phyloP scores from a whole-genome alignment of 1,139 yeast species.

The Suhomyces maxii region DNA sequence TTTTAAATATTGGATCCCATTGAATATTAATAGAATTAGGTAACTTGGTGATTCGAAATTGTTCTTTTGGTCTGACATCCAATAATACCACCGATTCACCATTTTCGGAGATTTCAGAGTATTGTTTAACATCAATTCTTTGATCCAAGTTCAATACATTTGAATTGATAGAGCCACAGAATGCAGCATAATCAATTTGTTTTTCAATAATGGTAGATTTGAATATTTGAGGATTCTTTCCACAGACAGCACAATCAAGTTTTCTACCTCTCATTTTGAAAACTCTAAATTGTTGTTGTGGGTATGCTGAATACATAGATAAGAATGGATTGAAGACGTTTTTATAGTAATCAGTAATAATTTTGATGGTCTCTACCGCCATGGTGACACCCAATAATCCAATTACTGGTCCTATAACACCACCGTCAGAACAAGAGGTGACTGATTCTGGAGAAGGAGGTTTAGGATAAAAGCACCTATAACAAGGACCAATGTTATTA shows the following conservation, averaged over 20 bases:
- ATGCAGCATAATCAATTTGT: slow-evolving; percentile 59
- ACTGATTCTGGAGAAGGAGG: slow-evolving; percentile 89
- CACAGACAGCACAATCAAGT: slow-evolving; percentile 63
- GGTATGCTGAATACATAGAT: slow-evolving; percentile 70
- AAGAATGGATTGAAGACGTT: slow-evolving; percentile 65
- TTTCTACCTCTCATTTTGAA: slow-evolving; percentile 81
- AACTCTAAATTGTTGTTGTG: slow-evolving; percentile 65
- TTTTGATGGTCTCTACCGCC: slow-evolving; percentile 84
- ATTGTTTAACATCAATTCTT: slow-evolving; percentile 54
- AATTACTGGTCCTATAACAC: slow-evolving; percentile 93
- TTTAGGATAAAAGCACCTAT: slow-evolving; percentile 85
- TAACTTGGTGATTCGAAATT: slow-evolving; percentile 65
- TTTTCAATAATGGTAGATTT: slow-evolving; percentile 45
- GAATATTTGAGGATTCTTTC: slow-evolving; percentile 51
- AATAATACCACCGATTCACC: slow-evolving; percentile 27
- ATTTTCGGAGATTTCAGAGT: slow-evolving; percentile 20
- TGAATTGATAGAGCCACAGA: slow-evolving; percentile 67
- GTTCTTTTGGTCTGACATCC: slow-evolving; percentile 84
- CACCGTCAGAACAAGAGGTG: slow-evolving; percentile 89
- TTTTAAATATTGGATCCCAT: slow-evolving; percentile 47
- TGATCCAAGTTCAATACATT: slow-evolving; percentile 39
- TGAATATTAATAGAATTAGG: slow-evolving; percentile 66
- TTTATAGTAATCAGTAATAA: slow-evolving; percentile 59
- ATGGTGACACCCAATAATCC: slow-evolving; percentile 88
- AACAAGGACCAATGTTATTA: slow-evolving; percentile 78